phyloP scores from a whole-genome alignment of 1,284 basidiomycete species.

The Ustilago nuda region DNA sequence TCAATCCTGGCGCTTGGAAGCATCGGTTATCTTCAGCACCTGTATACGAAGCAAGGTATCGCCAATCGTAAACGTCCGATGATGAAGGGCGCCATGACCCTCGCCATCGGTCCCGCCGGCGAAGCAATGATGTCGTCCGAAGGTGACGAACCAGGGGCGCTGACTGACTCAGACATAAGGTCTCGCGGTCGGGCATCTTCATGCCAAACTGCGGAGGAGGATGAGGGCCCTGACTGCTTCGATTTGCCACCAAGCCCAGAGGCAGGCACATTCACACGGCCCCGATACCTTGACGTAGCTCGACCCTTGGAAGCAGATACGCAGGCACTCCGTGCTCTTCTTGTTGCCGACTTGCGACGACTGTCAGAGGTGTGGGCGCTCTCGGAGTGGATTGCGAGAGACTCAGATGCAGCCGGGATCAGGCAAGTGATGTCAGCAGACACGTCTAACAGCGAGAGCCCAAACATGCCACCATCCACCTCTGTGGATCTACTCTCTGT shows the following conservation, averaged over 20 bases:
- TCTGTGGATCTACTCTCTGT: conserved; percentile 25
- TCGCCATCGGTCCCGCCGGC: conserved; percentile 56
- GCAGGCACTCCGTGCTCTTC: conserved; percentile 25
- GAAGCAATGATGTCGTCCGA: conserved; percentile 33
- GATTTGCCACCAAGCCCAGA: conserved; percentile 45
- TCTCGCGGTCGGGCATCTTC: conserved; percentile 4
- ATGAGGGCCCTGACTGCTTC: conserved; percentile 16
- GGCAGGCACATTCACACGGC: conserved; percentile 23
- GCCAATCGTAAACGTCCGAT: conserved; percentile 46
- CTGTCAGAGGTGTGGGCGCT: conserved; percentile 19
- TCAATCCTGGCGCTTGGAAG: conserved; percentile 55
- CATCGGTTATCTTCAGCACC: conserved; percentile 59
- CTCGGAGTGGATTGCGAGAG: conserved; percentile 11
- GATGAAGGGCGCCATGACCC: conserved; percentile 36
- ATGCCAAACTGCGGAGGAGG: conserved; percentile 9
- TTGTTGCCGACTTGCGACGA: conserved; percentile 30
- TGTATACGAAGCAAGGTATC: conserved; percentile 60
- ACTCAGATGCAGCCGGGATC: conserved; percentile 7
- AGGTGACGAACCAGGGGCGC: background rate
- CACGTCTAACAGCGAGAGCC: background rate
- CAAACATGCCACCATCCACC: background rate
- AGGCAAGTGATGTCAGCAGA: conserved; percentile 11
- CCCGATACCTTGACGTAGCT: conserved; percentile 40
- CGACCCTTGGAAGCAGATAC: conserved; percentile 55
- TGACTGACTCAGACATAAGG: background rate